These are phyloP conservation scores for Podila clonocystis DNA, from an alignment of 192 early-diverging fungal genomes.

Conservation along the genomic window DNA sequence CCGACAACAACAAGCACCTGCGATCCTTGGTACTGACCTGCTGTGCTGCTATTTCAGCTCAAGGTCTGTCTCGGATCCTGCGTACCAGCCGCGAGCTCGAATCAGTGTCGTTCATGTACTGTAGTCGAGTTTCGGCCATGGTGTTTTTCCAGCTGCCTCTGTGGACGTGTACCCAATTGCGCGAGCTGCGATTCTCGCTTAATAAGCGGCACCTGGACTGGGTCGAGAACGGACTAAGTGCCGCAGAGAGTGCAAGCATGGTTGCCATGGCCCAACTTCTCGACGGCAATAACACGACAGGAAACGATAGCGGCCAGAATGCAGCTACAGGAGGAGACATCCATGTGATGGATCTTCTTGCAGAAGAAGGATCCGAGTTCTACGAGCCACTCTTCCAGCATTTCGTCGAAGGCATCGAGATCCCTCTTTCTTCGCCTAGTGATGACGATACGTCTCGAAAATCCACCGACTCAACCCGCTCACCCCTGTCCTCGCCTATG, in stretches of 20 bases:
- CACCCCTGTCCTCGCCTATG: background rate
- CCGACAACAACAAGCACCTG: constrained; percentile 11
- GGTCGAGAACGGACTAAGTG: constrained; percentile 13
- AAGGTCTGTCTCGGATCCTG: constrained; percentile 7
- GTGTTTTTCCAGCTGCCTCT: constrained; percentile 27
- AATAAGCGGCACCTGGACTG: constrained; percentile 6
- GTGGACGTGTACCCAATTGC: constrained; percentile 12
- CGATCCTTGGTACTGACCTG: constrained; percentile 11
- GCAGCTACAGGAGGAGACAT: background rate
- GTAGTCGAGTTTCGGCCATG: constrained; percentile 12
- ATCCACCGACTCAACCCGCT: too few relatives aligned
- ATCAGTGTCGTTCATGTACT: constrained; percentile 21
- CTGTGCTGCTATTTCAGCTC: constrained; percentile 13
- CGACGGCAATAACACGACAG: background rate
- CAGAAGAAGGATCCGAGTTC: background rate
- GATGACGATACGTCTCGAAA: background rate
- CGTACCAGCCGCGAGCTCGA: constrained; percentile 5
- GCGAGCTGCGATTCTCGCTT: constrained; percentile 23
- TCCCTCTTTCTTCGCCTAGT: background rate
- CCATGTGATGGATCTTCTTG: background rate
- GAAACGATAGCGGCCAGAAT: background rate
- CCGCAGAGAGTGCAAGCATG: background rate
- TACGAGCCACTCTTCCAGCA: constrained; percentile 25
- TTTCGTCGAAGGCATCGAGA: constrained; percentile 2
- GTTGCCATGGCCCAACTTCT: background rate